Percentiles rank a stretch among this genome's conserved stretches.
Evolutionary conservation across 2,329 filamentous ascomycete species (phyloP).

Genomic region (Cladorrhinum sp.): DNA sequence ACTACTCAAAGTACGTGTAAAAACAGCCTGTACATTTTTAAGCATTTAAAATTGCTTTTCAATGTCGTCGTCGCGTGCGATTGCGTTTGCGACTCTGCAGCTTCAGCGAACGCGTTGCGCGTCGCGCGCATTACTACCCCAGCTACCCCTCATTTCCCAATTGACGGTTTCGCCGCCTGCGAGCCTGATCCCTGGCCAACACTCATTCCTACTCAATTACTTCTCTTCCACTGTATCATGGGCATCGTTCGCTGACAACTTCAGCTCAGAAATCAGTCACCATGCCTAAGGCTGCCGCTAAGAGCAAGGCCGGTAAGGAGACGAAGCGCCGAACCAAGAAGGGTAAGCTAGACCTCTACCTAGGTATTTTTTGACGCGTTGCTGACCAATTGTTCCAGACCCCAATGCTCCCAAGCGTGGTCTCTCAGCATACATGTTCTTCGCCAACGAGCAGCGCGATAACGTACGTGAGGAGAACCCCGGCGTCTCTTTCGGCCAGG

Average conservation of each 20-base stretch:
- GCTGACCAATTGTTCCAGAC: conserved; percentile 51
- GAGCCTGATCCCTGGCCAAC: neutral
- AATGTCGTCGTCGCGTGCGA: conserved; percentile 35
- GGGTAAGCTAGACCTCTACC: conserved; percentile 39
- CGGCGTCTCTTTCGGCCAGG: conserved; percentile 94
- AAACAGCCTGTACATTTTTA: conserved; percentile 27
- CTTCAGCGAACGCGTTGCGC: conserved; percentile 23
- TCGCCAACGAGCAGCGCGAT: conserved; percentile 98
- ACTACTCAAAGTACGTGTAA: conserved; percentile 37
- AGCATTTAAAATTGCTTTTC: conserved; percentile 37
- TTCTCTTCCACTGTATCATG: neutral
- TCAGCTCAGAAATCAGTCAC: conserved; percentile 36
- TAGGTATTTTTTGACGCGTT: neutral
- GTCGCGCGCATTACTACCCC: neutral
- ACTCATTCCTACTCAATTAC: neutral
- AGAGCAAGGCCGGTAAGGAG: conserved; percentile 52
- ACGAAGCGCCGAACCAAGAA: conserved; percentile 59
- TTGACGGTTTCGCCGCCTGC: neutral
- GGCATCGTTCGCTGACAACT: conserved; percentile 27
- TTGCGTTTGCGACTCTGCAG: conserved; percentile 37
- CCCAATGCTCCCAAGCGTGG: conserved; percentile 98
- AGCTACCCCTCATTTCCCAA: neutral
- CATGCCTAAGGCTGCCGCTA: conserved; percentile 59
- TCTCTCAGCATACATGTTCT: conserved; percentile 99
- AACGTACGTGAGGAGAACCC: conserved; percentile 98